phyloP scores from a whole-genome alignment of 2,329 filamentous ascomycete species.

The Trichoderma breve region DNA sequence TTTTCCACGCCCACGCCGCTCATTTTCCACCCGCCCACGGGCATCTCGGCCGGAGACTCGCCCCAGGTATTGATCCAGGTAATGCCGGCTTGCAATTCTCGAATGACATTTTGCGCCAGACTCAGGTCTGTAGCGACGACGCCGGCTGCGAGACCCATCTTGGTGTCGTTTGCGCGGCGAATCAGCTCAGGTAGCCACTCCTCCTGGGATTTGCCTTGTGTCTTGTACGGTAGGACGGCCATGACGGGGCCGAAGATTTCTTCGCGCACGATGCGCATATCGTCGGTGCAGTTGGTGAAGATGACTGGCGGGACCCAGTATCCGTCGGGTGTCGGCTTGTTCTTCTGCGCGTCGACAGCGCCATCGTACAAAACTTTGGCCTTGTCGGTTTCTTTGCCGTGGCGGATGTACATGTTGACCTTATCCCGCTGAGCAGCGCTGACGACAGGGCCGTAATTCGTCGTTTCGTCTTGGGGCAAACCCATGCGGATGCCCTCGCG shows the following conservation, averaged over 20 bases:
- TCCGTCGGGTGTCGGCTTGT: constrained; percentile 55
- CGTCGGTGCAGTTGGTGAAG: constrained; percentile 81
- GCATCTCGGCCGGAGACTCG: constrained; percentile 89
- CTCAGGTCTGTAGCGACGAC: constrained; percentile 78
- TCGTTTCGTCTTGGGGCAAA: constrained; percentile 66
- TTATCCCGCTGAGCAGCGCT: constrained; percentile 73
- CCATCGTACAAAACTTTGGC: constrained; percentile 75
- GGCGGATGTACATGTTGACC: constrained; percentile 71
- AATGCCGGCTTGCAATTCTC: constrained; percentile 75
- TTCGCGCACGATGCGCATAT: constrained; percentile 75
- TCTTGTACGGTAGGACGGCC: constrained; percentile 72
- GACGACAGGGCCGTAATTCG: constrained; percentile 83
- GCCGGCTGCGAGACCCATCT: constrained; percentile 77
- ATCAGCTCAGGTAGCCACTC: constrained; percentile 65
- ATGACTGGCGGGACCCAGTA: constrained; percentile 83
- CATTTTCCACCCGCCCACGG: constrained; percentile 88
- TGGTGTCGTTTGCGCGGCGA: constrained; percentile 70
- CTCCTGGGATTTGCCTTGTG: constrained; percentile 31
- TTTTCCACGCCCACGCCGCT: constrained; percentile 88
- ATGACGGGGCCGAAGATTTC: constrained; percentile 91
- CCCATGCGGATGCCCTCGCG: constrained; percentile 72
- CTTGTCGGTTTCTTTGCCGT: constrained; percentile 70
- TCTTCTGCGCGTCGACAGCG: constrained; percentile 50
- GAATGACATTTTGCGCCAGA: constrained; percentile 68
- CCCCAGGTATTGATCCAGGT: constrained; percentile 95